Conservation (phyloP, 306 rosid species). For the Citrullus mucosospermus region DNA sequence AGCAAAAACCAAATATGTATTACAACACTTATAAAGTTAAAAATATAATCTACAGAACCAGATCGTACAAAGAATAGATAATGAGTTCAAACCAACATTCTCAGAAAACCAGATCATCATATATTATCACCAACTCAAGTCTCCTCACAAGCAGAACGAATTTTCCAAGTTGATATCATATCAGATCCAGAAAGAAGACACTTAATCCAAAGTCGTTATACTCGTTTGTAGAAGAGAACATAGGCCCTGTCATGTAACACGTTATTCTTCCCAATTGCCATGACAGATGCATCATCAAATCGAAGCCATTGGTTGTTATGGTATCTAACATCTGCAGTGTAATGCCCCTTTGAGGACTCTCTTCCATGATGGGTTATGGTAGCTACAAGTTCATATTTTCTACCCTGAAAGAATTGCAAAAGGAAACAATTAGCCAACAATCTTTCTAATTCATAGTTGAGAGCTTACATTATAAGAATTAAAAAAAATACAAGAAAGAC, state of each 20-base stretch:
- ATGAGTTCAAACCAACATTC: not conserved
- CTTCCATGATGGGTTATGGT: constrained; percentile 93
- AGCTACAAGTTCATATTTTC: constrained; percentile 78
- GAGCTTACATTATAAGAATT: not conserved
- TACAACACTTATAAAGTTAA: not conserved
- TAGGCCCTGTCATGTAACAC: constrained; percentile 90
- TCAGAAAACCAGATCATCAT: not conserved
- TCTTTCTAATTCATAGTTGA: not conserved
- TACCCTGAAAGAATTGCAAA: constrained; percentile 41
- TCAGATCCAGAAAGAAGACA: not conserved
- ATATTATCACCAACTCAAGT: not conserved
- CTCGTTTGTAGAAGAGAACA: constrained; percentile 72
- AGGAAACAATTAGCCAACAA: not conserved
- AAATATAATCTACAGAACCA: not conserved
- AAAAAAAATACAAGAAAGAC: too few species aligned
- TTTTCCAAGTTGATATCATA: not conserved
- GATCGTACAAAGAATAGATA: not conserved
- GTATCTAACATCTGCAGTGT: constrained; percentile 77
- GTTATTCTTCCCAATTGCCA: constrained; percentile 40
- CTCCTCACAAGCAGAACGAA: not conserved
- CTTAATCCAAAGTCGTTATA: constrained; percentile 7
- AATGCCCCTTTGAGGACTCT: constrained; percentile 92
- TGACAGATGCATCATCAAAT: constrained; percentile 74
- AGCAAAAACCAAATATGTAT: not conserved
- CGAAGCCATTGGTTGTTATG: constrained; percentile 62